Percentiles rank a stretch among this genome's conserved stretches.
Conservation (phyloP, 176 grass and related monocot genomes). For the Stipa capillata region DNA sequence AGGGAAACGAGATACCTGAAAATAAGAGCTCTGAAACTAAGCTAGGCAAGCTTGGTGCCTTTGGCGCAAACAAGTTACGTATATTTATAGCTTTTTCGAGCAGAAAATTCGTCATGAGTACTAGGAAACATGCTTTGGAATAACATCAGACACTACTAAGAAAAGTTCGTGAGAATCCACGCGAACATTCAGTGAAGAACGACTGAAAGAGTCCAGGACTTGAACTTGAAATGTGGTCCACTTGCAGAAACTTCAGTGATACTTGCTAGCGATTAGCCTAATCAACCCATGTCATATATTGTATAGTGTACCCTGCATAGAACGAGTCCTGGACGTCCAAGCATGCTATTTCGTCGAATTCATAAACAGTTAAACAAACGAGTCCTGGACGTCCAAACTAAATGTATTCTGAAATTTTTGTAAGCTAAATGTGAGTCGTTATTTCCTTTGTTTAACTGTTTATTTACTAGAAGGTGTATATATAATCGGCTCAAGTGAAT, state of each 20-base stretch:
- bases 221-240: constrained; percentile 12
- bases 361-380: too few relatives aligned
- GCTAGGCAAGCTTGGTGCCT: neutral
- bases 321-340: constrained; percentile 7
- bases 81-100: constrained; percentile 33
- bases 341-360: too few relatives aligned
- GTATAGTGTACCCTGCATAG: neutral
- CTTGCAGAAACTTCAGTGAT: neutral
- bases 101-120: neutral
- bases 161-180: neutral
- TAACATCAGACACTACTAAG: neutral
- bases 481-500: too few relatives aligned
- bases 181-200: neutral
- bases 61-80: neutral
- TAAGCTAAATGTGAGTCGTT: too few relatives aligned
- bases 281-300: neutral
- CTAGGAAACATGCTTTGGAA: neutral
- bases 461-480: too few relatives aligned
- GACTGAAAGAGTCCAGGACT: neutral
- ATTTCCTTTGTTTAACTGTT: too few relatives aligned
- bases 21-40: neutral
- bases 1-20: neutral
- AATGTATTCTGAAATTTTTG: too few relatives aligned
- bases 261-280: neutral
- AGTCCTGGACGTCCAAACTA: too few relatives aligned